A percentile compares a stretch with the other conserved stretches of the same genome.
Conservation (phyloP, 148 eudicot species). For the Gaultheria prostrata region DNA sequence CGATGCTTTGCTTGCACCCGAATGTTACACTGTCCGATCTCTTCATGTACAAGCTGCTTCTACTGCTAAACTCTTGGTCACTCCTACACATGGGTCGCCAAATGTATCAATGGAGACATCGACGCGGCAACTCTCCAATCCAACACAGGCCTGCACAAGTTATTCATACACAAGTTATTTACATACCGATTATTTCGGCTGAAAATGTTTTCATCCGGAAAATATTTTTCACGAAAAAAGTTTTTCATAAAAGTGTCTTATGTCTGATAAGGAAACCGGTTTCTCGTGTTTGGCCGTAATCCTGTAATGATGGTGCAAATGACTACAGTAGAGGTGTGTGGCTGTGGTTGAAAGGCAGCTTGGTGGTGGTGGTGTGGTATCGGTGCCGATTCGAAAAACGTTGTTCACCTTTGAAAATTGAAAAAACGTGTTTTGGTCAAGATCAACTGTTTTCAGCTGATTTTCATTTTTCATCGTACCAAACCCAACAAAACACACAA, state of each 20-base stretch:
- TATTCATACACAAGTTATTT: not conserved
- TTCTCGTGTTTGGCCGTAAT: not conserved
- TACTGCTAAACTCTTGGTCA: slow-evolving; percentile 68
- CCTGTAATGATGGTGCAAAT: not conserved
- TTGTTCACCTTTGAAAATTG: not conserved
- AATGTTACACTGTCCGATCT: not conserved
- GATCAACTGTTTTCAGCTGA: not conserved
- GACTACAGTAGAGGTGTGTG: not conserved
- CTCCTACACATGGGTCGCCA: slow-evolving; percentile 68
- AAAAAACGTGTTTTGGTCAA: not conserved
- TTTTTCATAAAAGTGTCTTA: not conserved
- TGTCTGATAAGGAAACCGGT: not conserved
- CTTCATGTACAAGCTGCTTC: slow-evolving; percentile 61
- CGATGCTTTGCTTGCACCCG: slow-evolving; percentile 15
- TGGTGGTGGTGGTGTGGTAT: not conserved
- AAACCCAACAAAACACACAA: not conserved
- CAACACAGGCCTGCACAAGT: slow-evolving; percentile 60
- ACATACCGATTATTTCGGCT: not conserved
- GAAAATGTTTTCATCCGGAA: not conserved
- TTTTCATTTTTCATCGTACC: not conserved
- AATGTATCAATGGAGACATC: slow-evolving; percentile 49
- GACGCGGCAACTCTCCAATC: slow-evolving; percentile 56
- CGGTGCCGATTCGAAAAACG: not conserved
- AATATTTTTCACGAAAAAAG: not conserved
- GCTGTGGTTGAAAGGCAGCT: not conserved